These are phyloP conservation scores for Syzygium aqueum DNA, from an alignment of 345 rosid species.

Conservation along the genomic window DNA sequence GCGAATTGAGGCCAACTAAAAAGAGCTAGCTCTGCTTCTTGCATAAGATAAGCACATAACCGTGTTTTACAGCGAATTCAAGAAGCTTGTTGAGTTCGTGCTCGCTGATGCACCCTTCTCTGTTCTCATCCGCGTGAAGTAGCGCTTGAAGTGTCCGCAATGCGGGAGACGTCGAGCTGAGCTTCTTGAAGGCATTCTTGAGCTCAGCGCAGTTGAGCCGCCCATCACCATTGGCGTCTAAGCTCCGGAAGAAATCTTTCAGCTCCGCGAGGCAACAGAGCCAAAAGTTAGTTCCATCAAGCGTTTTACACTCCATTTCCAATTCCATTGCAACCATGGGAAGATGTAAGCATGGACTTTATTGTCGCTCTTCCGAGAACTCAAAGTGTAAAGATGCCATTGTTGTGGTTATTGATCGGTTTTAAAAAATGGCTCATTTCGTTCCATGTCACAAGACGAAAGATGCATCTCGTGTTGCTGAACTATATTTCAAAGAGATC, in stretches of 20 bases:
- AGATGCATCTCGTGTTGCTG: no score
- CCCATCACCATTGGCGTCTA: constrained; percentile 7
- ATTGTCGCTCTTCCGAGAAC: no score
- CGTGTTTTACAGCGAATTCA: neutral
- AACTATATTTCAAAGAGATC: no score
- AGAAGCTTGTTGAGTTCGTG: neutral
- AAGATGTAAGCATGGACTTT: no score
- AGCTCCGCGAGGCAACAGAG: neutral
- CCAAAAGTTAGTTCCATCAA: no score
- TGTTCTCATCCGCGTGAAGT: neutral
- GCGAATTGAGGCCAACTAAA: neutral
- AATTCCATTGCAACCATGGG: no score
- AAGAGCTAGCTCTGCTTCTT: neutral
- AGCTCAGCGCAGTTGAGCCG: constrained; percentile 13
- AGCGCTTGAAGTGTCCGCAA: neutral
- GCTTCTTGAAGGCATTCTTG: neutral
- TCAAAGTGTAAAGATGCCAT: no score
- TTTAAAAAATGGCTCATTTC: no score
- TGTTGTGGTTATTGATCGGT: no score
- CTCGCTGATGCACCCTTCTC: constrained; percentile 5
- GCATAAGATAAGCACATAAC: neutral
- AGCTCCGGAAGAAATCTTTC: neutral
- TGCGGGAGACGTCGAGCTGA: neutral
- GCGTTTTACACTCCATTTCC: no score
- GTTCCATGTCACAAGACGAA: no score